Evolutionary conservation across 192 early-diverging fungal genomes (phyloP), one percentile per base, ranked within the genome.

Genomic region (Cetraspora pellucida): DNA sequence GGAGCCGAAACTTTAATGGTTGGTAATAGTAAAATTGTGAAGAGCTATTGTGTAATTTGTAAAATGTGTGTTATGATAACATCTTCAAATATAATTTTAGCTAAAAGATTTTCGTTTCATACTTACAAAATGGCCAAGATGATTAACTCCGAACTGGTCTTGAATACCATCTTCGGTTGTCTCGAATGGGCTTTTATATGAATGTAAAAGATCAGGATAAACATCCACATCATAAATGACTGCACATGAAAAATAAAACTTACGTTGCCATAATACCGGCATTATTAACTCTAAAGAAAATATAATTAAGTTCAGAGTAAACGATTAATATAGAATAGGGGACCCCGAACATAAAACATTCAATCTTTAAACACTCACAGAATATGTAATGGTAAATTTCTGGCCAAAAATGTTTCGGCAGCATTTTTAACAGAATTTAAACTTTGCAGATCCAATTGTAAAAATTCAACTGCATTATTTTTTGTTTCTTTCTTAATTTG

Each of bases 121-220:
- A 69, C 67, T 47, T 50, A 76, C 72, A 45, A 49, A 79, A 75
- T 75, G 80, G 59, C 78, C 87, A 58, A 86, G 75, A 54, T 87
- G 83, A 37, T 89, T 89, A 4, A 78, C 78, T 1, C 79, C 83
- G 60, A 89, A 83, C 49, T 85, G 82, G n/a, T n/a, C n/a, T n/a
- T n/a, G n/a, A n/a, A n/a, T n/a, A n/a, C n/a, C n/a, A n/a, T n/a
- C n/a, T n/a, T n/a, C n/a, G n/a, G n/a, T n/a, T n/a, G 1, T 47
- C 45, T 68, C 82, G 81, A 64, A 84, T 84, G 0, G 81, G 81
- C 52, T 84, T 75, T 14, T 63, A 77, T 31, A 61, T 80, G 6
- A 83, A 72, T 4, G 44, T 37, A 44, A 67, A 83, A 0, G 79
- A 64, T 21, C 67, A 49, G 19, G 10, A 25, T 23, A 21, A 25